Conservation (phyloP, 2,329 filamentous ascomycete genomes). For the Trichoderma guizhouense region DNA sequence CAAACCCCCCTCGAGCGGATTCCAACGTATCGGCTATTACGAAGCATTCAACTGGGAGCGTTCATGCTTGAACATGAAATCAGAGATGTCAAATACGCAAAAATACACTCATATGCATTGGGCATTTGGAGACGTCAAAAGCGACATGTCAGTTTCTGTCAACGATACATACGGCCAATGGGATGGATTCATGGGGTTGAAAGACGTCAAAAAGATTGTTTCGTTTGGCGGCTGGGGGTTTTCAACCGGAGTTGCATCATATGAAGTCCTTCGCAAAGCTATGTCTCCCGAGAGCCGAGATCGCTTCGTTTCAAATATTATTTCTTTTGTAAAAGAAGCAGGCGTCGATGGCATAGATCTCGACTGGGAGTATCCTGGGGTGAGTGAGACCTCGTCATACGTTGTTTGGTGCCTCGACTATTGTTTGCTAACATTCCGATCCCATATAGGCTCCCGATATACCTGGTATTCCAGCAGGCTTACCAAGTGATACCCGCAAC, state of each 20-base stretch:
- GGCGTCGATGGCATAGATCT: conserved; percentile 38
- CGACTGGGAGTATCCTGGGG: conserved; percentile 41
- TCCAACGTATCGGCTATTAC: conserved; percentile 25
- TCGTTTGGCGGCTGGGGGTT: conserved; percentile 31
- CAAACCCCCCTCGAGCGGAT: conserved; percentile 8
- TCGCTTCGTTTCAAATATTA: conserved; percentile 33
- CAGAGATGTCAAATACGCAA: conserved; percentile 13
- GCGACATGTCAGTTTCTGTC: conserved; percentile 21
- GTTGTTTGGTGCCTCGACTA: not conserved
- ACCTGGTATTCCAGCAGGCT: conserved; percentile 8
- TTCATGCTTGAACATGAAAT: conserved; percentile 14
- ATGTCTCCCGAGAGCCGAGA: conserved; percentile 31
- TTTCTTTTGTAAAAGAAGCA: conserved; percentile 36
- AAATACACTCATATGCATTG: conserved; percentile 25
- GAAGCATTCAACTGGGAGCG: conserved; percentile 19
- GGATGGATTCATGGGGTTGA: conserved; percentile 24
- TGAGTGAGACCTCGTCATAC: conserved; percentile 4
- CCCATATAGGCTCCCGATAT: conserved; percentile 3
- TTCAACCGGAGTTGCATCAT: conserved; percentile 25
- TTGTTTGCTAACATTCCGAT: not conserved
- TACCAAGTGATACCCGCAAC: not conserved
- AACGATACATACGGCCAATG: conserved; percentile 25
- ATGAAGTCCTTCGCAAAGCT: conserved; percentile 24
- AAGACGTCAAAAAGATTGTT: conserved; percentile 26
- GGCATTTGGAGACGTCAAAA: conserved; percentile 33